Percentiles rank a stretch among this genome's conserved stretches.
These are phyloP conservation scores for Elaeagnus macrophylla DNA, from an alignment of 306 rosid genomes.

Conservation along the genomic window DNA sequence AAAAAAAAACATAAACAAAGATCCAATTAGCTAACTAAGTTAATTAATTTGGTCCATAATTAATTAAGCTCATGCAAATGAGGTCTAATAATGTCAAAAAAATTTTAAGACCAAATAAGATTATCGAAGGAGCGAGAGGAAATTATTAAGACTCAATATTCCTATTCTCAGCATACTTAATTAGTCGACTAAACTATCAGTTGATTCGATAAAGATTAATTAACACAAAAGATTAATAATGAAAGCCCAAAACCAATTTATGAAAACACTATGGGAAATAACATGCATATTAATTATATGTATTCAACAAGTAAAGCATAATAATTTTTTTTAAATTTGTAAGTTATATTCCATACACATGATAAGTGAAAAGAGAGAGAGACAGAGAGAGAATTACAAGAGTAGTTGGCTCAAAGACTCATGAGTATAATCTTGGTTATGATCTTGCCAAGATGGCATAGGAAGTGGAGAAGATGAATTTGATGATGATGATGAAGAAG, in stretches of 20 bases:
- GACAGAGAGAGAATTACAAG: slow-evolving; percentile 37
- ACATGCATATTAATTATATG: background rate
- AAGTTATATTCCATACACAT: too few species aligned
- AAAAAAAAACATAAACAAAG: slow-evolving; percentile 2
- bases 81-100: too few species aligned
- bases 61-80: too few species aligned
- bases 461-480: slow-evolving; percentile 34
- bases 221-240: too few species aligned
- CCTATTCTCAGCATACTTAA: too few species aligned
- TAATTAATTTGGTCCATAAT: background rate
- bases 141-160: too few species aligned
- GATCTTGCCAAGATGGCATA: slow-evolving; percentile 49
- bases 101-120: too few species aligned
- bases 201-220: too few species aligned
- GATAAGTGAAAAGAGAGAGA: background rate
- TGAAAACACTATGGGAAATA: too few species aligned
- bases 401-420: slow-evolving; percentile 93
- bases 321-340: background rate
- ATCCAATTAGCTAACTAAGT: background rate
- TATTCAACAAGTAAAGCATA: background rate
- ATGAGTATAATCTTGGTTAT: slow-evolving; percentile 52
- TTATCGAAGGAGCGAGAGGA: too few species aligned
- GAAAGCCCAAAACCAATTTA: too few species aligned
- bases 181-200: too few species aligned
- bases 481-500: slow-evolving; percentile 34